phyloP scores from a whole-genome alignment of 768 basidiomycete genomes.

The Strobilomyces dryophilus region DNA sequence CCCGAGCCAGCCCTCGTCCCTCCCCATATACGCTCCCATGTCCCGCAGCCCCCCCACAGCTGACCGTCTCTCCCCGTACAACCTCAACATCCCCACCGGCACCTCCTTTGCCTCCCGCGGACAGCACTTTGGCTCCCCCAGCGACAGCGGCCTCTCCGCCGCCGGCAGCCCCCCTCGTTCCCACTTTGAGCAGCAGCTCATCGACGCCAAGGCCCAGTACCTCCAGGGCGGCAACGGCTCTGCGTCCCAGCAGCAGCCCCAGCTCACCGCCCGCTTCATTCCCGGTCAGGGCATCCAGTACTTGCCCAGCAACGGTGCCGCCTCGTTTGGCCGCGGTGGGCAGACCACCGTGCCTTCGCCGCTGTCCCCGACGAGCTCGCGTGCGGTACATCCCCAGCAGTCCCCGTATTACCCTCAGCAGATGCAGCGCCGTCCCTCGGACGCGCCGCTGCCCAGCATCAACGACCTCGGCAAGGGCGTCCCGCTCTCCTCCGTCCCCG shows the following conservation, averaged over 20 bases:
- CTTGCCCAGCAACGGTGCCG: conserved; percentile 32
- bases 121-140: conserved; percentile 53
- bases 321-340: conserved; percentile 38
- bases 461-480: conserved; percentile 83
- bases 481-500: conserved; percentile 76
- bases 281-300: conserved; percentile 66
- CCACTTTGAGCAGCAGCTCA: conserved; percentile 45
- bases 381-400: conserved; percentile 29
- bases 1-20: conserved; percentile 66
- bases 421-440: conserved; percentile 38
- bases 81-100: conserved; percentile 51
- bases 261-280: conserved; percentile 56
- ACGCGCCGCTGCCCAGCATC: conserved; percentile 33
- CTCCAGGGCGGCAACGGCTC: conserved; percentile 19
- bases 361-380: conserved; percentile 45
- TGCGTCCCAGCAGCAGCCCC: conserved; percentile 25
- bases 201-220: conserved; percentile 39
- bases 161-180: conserved; percentile 48
- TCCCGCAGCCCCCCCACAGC: conserved; percentile 58
- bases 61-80: conserved; percentile 53
- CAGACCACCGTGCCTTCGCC: conserved; percentile 44
- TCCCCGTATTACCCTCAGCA: conserved; percentile 28
- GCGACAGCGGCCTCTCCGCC: conserved; percentile 52
- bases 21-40: conserved; percentile 70
- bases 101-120: conserved; percentile 40